Evolutionary conservation across 495 filamentous ascomycete genomes (phyloP).

Genomic region (Aspergillus sclerotiicarbonarius): DNA sequence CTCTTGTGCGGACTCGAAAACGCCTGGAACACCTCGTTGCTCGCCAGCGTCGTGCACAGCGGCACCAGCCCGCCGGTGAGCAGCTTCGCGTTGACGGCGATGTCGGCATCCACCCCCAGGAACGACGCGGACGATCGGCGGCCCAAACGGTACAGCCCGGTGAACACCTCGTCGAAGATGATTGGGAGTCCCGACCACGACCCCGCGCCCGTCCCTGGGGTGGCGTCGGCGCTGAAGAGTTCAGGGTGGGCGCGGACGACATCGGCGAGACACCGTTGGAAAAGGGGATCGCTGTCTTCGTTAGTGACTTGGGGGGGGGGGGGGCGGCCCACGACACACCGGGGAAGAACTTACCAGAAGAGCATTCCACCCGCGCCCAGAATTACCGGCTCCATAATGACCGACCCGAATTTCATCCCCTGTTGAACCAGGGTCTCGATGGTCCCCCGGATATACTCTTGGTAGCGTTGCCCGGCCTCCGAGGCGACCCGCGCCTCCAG

Average conservation of each 20-base stretch:
- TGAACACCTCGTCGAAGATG: constrained; percentile 80
- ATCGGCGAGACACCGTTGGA: constrained; percentile 64
- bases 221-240: constrained; percentile 38
- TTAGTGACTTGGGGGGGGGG: no score
- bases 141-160: constrained; percentile 74
- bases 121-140: constrained; percentile 63
- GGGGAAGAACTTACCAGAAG: constrained; percentile 54
- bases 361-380: constrained; percentile 78
- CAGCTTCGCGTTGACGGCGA: constrained; percentile 75
- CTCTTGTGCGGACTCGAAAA: constrained; percentile 66
- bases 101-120: constrained; percentile 62
- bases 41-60: constrained; percentile 67
- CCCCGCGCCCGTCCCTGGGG: constrained; percentile 15
- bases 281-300: constrained; percentile 64
- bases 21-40: constrained; percentile 66
- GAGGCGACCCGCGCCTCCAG: constrained; percentile 45
- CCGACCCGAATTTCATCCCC: constrained; percentile 66
- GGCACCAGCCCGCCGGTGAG: constrained; percentile 76
- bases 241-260: constrained; percentile 56
- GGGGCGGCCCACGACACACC: not conserved
- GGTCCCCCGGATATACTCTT: constrained; percentile 51
- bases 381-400: constrained; percentile 73
- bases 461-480: constrained; percentile 47
- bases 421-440: constrained; percentile 51
- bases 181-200: constrained; percentile 70